phyloP scores from a whole-genome alignment of 2,329 filamentous ascomycete species.

The Ophiosphaerella korrae region DNA sequence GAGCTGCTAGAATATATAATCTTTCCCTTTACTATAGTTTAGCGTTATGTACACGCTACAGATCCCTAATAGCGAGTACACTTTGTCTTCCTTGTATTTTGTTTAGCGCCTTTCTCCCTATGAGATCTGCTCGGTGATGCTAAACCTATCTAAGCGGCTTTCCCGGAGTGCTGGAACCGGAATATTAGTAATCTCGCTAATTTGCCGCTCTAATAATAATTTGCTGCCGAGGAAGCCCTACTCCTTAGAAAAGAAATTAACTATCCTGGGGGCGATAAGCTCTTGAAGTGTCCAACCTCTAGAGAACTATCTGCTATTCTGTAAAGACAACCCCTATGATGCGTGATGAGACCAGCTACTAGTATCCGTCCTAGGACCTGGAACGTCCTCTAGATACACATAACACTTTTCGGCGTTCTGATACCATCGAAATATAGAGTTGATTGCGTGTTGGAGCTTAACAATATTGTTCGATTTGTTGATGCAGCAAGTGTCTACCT shows the following conservation, averaged over 20 bases:
- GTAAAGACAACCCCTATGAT: neutral
- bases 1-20: neutral
- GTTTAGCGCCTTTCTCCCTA: conserved; percentile 21
- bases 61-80: conserved; percentile 22
- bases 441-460: conserved; percentile 19
- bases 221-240: conserved; percentile 2
- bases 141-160: conserved; percentile 2
- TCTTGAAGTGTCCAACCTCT: too few species aligned
- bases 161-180: neutral
- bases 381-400: conserved; percentile 7
- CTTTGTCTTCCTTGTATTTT: conserved; percentile 19
- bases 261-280: conserved; percentile 1
- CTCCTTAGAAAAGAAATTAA: conserved; percentile 7
- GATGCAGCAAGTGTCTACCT: conserved; percentile 2
- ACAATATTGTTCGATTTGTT: conserved; percentile 15
- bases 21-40: conserved; percentile 31
- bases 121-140: conserved; percentile 9
- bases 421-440: conserved; percentile 22
- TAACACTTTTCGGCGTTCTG: conserved; percentile 7
- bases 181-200: neutral
- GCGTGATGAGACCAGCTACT: conserved; percentile 7
- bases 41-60: conserved; percentile 18
- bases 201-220: neutral
- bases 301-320: too few species aligned
- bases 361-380: neutral